A percentile compares a stretch with the other conserved stretches of the same genome.
Conservation (phyloP, 1,284 basidiomycete genomes). For the Hymenochaete sp. region DNA sequence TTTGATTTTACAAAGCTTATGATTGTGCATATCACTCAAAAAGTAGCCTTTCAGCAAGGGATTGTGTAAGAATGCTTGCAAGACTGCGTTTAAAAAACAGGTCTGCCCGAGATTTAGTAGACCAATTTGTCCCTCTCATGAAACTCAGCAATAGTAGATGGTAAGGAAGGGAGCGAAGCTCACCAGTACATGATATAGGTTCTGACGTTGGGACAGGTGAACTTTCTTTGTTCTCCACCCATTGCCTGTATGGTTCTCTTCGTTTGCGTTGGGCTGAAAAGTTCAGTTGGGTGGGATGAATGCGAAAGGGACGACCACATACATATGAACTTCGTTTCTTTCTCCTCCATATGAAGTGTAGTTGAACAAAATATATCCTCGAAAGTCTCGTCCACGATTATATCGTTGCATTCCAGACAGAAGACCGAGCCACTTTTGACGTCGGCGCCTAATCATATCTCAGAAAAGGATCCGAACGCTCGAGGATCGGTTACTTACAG, state of each 20-base stretch:
- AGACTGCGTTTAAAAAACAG: slow-evolving; percentile 89
- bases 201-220: slow-evolving; percentile 29
- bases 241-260: slow-evolving; percentile 39
- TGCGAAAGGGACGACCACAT: slow-evolving; percentile 5
- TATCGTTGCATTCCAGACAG: slow-evolving; percentile 51
- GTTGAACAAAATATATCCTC: slow-evolving; percentile 32
- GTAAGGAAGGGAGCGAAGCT: slow-evolving; percentile 7
- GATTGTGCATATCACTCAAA: slow-evolving; percentile 79
- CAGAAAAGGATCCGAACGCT: not conserved
- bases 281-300: not conserved
- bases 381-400: slow-evolving; percentile 41
- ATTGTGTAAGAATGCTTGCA: slow-evolving; percentile 91
- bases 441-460: slow-evolving; percentile 40
- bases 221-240: slow-evolving; percentile 31
- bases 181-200: slow-evolving; percentile 58
- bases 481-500: slow-evolving; percentile 41
- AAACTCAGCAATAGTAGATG: not conserved
- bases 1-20: slow-evolving; percentile 55
- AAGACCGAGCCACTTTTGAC: slow-evolving; percentile 48
- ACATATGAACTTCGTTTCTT: slow-evolving; percentile 41
- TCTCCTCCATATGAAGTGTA: slow-evolving; percentile 41
- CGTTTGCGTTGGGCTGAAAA: slow-evolving; percentile 30
- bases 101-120: slow-evolving; percentile 91
- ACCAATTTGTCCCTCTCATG: slow-evolving; percentile 62
- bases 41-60: slow-evolving; percentile 88